Evolutionary conservation across 352 stramenopile genomes (phyloP).

Genomic region (Globisporangium sylvaticum): DNA sequence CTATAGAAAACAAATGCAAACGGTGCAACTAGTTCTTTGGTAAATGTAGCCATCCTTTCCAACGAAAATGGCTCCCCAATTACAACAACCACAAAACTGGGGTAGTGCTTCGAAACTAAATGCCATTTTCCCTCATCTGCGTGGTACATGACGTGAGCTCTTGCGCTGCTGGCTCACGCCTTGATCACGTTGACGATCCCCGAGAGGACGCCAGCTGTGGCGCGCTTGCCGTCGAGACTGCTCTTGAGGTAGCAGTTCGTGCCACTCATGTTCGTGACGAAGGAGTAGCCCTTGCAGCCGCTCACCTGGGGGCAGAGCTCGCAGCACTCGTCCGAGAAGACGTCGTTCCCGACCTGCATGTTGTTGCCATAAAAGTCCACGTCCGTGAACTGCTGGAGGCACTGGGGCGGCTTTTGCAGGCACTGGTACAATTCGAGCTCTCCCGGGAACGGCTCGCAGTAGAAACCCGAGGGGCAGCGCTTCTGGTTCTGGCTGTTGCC

Average conservation of each 20-base stretch:
- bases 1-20: too few relatives aligned
- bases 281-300: constrained; percentile 31
- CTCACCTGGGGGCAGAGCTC: constrained; percentile 16
- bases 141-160: too few relatives aligned
- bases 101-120: too few relatives aligned
- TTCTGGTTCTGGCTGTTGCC: constrained; percentile 13
- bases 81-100: too few relatives aligned
- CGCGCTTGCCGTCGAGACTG: neutral
- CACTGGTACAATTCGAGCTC: constrained; percentile 39
- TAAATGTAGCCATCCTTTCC: too few relatives aligned
- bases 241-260: constrained; percentile 33
- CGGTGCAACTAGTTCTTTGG: too few relatives aligned
- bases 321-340: constrained; percentile 25
- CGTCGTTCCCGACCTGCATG: constrained; percentile 21
- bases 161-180: too few relatives aligned
- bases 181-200: neutral
- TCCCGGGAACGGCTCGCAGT: constrained; percentile 42
- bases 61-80: too few relatives aligned
- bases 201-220: neutral
- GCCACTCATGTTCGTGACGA: constrained; percentile 21
- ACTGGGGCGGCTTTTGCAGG: constrained; percentile 26
- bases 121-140: too few relatives aligned
- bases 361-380: constrained; percentile 38
- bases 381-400: constrained; percentile 28
- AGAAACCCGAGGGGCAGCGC: constrained; percentile 37